Conservation (phyloP, 2,329 filamentous ascomycete genomes). For the Diaporthe nobilis region DNA sequence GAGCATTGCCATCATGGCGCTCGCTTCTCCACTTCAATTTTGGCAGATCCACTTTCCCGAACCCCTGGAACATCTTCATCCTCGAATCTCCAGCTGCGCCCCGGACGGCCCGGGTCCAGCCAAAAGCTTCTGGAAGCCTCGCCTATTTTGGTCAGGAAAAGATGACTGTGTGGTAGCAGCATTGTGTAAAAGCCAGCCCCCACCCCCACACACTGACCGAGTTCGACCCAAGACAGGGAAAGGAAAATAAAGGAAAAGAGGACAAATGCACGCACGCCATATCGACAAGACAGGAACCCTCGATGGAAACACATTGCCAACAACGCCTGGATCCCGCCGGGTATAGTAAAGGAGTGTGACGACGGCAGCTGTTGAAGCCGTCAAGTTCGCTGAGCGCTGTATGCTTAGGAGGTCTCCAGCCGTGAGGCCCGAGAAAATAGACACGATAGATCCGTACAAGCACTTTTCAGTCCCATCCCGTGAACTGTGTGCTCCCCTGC, state of each 20-base stretch:
- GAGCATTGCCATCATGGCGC: constrained; percentile 34
- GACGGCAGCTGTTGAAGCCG: constrained; percentile 39
- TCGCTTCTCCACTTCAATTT: constrained; percentile 40
- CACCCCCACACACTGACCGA: constrained; percentile 33
- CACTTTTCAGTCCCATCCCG: constrained; percentile 12
- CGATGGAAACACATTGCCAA: constrained; percentile 38
- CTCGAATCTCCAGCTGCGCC: constrained; percentile 37
- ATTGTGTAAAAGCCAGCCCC: constrained; percentile 37
- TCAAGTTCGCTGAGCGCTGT: constrained; percentile 23
- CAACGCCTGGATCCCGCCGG: constrained; percentile 36
- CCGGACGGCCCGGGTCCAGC: constrained; percentile 30
- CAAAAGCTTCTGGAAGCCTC: constrained; percentile 33
- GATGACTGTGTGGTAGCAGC: constrained; percentile 11
- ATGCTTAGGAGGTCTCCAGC: constrained; percentile 15
- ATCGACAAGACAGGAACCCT: constrained; percentile 33
- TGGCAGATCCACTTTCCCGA: constrained; percentile 40
- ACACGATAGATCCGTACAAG: constrained; percentile 24
- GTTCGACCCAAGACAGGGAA: constrained; percentile 26
- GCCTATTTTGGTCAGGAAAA: constrained; percentile 29
- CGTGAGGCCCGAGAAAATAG: constrained; percentile 15
- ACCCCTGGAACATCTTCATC: constrained; percentile 37
- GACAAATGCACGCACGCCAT: constrained; percentile 38
- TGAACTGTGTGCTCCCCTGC: neutral
- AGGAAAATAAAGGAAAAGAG: constrained; percentile 21
- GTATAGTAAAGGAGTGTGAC: constrained; percentile 40